Conservation (phyloP, 169 alveolate species). For the Plasmodium chabaudi region DNA sequence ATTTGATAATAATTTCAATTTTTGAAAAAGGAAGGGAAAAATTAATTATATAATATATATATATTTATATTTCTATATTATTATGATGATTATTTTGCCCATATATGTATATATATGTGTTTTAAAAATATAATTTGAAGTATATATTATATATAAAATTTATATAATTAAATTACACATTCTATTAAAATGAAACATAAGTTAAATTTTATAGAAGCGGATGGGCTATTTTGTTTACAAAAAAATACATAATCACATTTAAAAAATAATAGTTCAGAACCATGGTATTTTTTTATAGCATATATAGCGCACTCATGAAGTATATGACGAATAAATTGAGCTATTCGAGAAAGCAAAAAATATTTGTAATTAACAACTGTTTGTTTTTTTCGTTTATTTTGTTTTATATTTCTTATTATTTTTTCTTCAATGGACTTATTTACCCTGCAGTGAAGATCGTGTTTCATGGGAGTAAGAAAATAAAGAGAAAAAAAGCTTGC, state of each 20-base stretch:
- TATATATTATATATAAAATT: no score
- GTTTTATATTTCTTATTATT: slow-evolving; percentile 56
- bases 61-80: no score
- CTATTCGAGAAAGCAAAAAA: slow-evolving; percentile 16
- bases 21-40: no score
- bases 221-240: neutral
- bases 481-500: neutral
- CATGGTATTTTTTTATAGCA: slow-evolving; percentile 4
- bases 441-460: slow-evolving; percentile 65
- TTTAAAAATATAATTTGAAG: no score
- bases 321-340: slow-evolving; percentile 5
- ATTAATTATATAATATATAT: no score
- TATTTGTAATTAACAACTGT: slow-evolving; percentile 24
- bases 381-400: slow-evolving; percentile 50
- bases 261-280: neutral
- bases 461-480: slow-evolving; percentile 67
- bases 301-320: slow-evolving; percentile 11
- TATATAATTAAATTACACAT: neutral
- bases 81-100: no score
- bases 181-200: neutral
- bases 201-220: neutral
- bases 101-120: no score
- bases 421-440: slow-evolving; percentile 57
- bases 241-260: neutral
- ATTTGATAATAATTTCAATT: no score